Conservation (phyloP, 441 rosid genomes). For the Adansonia madagascariensis region DNA sequence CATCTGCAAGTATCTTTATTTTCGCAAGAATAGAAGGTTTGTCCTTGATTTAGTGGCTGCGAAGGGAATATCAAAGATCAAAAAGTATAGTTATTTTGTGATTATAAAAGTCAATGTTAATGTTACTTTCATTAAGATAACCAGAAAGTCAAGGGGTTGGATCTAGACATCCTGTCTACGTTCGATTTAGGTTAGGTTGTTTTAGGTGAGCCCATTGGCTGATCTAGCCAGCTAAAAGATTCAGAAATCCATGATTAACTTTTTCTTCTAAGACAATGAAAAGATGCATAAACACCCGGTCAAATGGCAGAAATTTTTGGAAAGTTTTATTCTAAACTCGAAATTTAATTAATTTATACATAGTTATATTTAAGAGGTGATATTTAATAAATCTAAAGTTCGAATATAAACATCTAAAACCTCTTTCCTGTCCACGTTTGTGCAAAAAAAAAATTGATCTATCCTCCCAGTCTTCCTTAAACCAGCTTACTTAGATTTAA, state of each 20-base stretch:
- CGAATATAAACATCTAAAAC: too few species aligned
- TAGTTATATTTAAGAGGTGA: too few species aligned
- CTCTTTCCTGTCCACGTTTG: too few species aligned
- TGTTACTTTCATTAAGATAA: neutral
- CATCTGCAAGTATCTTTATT: neutral
- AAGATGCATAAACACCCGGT: neutral
- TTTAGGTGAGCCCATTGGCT: slow-evolving; percentile 11
- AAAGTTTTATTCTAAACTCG: neutral
- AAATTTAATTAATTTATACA: too few species aligned
- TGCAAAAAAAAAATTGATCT: too few species aligned
- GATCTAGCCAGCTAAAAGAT: slow-evolving; percentile 9
- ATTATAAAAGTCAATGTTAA: neutral
- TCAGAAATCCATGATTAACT: neutral
- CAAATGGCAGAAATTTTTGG: neutral
- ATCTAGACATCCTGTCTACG: neutral
- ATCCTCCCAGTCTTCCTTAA: neutral
- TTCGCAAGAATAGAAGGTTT: neutral
- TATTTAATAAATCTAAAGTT: too few species aligned
- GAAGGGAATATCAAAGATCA: neutral
- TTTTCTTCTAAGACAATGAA: neutral
- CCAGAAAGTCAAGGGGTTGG: slow-evolving; percentile 15
- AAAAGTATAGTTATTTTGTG: neutral
- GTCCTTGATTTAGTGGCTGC: neutral
- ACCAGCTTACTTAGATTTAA: neutral
- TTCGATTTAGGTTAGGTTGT: neutral